Conservation (phyloP, 352 stramenopile species). For the Phytophthora crassamura region DNA sequence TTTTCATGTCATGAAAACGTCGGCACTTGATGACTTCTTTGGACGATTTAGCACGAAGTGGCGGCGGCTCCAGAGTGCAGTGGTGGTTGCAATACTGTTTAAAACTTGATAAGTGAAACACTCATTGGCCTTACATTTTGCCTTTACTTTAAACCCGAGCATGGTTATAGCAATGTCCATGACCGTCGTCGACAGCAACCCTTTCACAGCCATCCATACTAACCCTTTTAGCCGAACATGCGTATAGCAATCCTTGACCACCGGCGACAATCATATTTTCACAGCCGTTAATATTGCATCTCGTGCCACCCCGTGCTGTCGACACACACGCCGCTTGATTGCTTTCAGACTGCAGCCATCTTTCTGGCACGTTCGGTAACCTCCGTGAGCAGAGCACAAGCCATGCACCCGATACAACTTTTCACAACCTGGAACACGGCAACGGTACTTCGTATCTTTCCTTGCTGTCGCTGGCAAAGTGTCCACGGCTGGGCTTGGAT, state of each 20-base stretch:
- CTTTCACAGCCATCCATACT: too few relatives aligned
- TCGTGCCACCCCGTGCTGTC: not conserved
- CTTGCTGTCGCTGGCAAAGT: not conserved
- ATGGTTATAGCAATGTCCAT: too few relatives aligned
- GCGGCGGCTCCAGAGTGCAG: too few relatives aligned
- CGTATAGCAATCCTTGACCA: not conserved
- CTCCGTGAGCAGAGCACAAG: constrained; percentile 7
- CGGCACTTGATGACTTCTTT: too few relatives aligned
- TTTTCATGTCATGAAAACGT: too few relatives aligned
- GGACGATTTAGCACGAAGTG: too few relatives aligned
- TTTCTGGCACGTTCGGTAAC: constrained; percentile 4
- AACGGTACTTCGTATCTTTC: not conserved
- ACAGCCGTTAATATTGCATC: constrained; percentile 5
- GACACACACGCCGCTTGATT: not conserved
- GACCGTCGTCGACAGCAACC: too few relatives aligned
- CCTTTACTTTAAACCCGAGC: too few relatives aligned
- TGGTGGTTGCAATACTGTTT: too few relatives aligned
- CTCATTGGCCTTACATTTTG: too few relatives aligned
- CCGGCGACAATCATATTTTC: not conserved
- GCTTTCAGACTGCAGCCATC: constrained; percentile 10
- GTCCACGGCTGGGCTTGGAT: too few relatives aligned
- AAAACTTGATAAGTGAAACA: too few relatives aligned
- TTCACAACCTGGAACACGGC: not conserved
- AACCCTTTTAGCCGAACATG: not conserved
- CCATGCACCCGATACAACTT: constrained; percentile 3